Conservation (phyloP, 345 rosid genomes). For the Eucalyptus shirleyi region DNA sequence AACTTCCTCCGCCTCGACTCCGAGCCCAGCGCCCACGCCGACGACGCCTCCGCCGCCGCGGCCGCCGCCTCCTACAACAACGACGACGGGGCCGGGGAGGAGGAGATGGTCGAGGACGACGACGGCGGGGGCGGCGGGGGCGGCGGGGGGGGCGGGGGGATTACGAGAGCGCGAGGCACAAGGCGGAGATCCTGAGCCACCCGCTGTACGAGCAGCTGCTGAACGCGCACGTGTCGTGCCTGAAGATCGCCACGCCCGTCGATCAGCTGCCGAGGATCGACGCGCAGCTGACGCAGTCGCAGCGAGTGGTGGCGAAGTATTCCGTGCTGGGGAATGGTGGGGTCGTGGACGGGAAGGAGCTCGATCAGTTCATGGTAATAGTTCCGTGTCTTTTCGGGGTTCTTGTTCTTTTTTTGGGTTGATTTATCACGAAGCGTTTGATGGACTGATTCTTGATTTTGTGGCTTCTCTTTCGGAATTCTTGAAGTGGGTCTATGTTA, state of each 20-base stretch:
- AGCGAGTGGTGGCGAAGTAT: slow-evolving; percentile 84
- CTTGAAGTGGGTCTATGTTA: not conserved
- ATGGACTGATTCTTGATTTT: not conserved
- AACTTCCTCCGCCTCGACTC: not conserved
- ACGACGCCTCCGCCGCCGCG: not conserved
- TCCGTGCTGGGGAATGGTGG: slow-evolving; percentile 50
- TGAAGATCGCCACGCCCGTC: slow-evolving; percentile 90
- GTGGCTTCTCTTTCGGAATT: not conserved
- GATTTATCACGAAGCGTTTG: not conserved
- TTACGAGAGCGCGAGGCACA: slow-evolving; percentile 81
- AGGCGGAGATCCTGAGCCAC: slow-evolving; percentile 81
- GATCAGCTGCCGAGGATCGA: slow-evolving; percentile 95
- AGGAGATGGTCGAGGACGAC: slow-evolving; percentile 16
- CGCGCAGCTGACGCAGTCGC: slow-evolving; percentile 94
- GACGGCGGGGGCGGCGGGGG: slow-evolving; percentile 6
- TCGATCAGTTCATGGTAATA: slow-evolving; percentile 94
- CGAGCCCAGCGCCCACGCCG: not conserved
- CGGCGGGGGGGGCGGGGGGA: slow-evolving; percentile 29
- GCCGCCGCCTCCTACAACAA: not conserved
- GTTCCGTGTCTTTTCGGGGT: not conserved
- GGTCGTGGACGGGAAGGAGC: slow-evolving; percentile 78
- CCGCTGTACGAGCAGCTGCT: slow-evolving; percentile 89
- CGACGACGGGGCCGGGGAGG: not conserved
- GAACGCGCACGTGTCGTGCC: slow-evolving; percentile 83
- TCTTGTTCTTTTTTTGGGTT: not conserved